Base-by-base conservation (phyloP, 2,329 filamentous ascomycete species). In the Aspergillus sp. region DNA sequence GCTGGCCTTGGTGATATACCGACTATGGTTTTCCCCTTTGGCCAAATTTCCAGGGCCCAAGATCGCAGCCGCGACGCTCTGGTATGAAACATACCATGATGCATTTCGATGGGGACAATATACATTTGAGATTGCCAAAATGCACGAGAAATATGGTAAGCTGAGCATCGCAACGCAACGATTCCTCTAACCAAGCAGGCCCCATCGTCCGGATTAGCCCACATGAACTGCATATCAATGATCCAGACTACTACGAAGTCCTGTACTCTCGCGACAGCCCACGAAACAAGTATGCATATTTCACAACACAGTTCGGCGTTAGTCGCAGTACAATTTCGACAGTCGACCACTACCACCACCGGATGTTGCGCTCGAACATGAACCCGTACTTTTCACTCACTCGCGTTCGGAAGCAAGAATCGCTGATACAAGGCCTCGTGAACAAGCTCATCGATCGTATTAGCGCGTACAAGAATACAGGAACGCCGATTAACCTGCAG, bases 181-280 rank as follows among this genome's bases (percentile, higher is more conserved):
- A 9, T 6, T 5, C 8, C 19, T 9, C 50, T 52, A 3, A 52
- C 40, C 34, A n/a, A 5, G 11, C 33, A 58, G 56, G 56, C 11
- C 61, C 63, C 12, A 61, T 65, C 24, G 60, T 66, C 9, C 59
- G 64, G 27, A 66, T 66, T 45, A 65, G 62, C 45, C 64, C 64
- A 0, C 55, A 66, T 45, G 68, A 71, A 37, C 51, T 75, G 3
- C 72, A 75, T 60, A 66, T 74, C 47, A 65, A 70, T 51, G 71
- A 73, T 24, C 61, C 62, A 3, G 57, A 65, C 9, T 68, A 63
- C 33, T 64, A 66, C 39, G 63, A 61, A 13, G 37, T 56, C 5
- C 40, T 68, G 9, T 68, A 68, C 41, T 56, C 61, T 2, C 51
- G 56, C 27, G 48, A 50, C 12, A 49, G 40, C 9, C 59, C 56